These are phyloP conservation scores for Hyaloscypha finlandica DNA, from an alignment of 495 filamentous ascomycete genomes.

Conservation along the genomic window DNA sequence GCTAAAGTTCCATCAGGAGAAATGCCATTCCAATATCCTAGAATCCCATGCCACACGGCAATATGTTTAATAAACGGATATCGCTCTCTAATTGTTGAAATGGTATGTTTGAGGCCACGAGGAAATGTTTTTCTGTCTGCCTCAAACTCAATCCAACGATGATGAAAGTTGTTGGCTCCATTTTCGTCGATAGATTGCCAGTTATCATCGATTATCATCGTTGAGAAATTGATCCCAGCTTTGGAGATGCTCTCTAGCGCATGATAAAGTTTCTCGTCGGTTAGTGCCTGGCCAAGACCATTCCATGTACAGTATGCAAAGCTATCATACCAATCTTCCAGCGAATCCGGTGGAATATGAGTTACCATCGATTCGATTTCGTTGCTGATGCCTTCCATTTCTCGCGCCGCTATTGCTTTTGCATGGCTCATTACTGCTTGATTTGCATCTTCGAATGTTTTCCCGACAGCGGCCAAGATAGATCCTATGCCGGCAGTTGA, in stretches of 20 bases:
- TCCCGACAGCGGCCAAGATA: background rate
- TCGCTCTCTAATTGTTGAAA: conserved; percentile 6
- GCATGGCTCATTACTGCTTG: conserved; percentile 6
- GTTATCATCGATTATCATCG: conserved; percentile 5
- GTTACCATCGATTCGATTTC: conserved; percentile 6
- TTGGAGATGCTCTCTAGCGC: conserved; percentile 1
- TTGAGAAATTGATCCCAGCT: conserved; percentile 3
- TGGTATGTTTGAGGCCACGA: conserved; percentile 5
- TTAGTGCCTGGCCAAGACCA: background rate
- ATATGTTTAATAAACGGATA: conserved; percentile 7
- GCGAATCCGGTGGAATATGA: background rate
- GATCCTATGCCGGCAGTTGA: background rate
- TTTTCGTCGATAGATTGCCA: conserved; percentile 9
- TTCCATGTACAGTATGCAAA: conserved; percentile 10
- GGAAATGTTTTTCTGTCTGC: conserved; percentile 6
- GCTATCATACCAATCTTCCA: conserved; percentile 7
- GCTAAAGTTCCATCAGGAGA: background rate
- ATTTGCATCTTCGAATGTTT: conserved; percentile 9
- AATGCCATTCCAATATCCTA: conserved; percentile 9
- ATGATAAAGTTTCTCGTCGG: conserved; percentile 5
- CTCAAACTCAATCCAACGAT: conserved; percentile 10
- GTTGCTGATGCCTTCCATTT: conserved; percentile 1
- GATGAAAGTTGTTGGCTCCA: conserved; percentile 7
- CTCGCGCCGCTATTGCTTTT: background rate
- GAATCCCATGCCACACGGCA: conserved; percentile 3